Evolutionary conservation across 345 rosid genomes (phyloP), one percentile per base, ranked within the genome.

Genomic region (Salix udensis): DNA sequence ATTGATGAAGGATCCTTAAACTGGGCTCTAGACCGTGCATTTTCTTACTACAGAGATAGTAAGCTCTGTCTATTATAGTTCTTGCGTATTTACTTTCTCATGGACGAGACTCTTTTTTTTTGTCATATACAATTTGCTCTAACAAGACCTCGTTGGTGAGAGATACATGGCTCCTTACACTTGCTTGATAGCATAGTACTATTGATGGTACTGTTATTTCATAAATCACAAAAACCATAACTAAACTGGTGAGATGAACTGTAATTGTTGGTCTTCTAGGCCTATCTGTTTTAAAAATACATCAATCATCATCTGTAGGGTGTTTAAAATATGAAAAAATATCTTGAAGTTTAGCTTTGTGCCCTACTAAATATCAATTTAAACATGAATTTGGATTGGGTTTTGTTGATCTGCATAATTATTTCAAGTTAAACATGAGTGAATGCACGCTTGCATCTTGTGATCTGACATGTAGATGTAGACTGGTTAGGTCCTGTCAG

Each of bases 1-100:
- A 88, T 86, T 79, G 91, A 87, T 77, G 88, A 84, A 83, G 87
- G 86, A 74, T 88, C 91, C 71, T 75, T 87, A 26, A 72, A 82
- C 72, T 61, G 78, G 68, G 86, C 91, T 71, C 84, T 88, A 24
- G 84, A 84, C 60, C 87, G 89, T 36, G 89, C 91, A 78, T 85
- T 88, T 84, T 44, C 84, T 65, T 77, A 72, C 73, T 87, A 80
- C 65, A 80, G 76, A 80, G 78, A 72, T 28, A 85, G 91, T 88
- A 84, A 83, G 91, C 78, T 50, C 31, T 55, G 34, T 24, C 30
- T 7, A 4, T 30, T 9, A 52, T 75, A 34, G 52, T 23, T 34
- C n/a, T 10, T 46, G 19, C 23, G 3, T 30, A 34, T 6, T 70
- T 40, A 21, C 34, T 53, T n/a, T 26, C 67, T 42, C 16, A 42